Percentiles rank a stretch among this genome's conserved stretches.
These are phyloP conservation scores for Zygosaccharomyces lentus DNA, from an alignment of 805 yeast species.

Conservation along the genomic window DNA sequence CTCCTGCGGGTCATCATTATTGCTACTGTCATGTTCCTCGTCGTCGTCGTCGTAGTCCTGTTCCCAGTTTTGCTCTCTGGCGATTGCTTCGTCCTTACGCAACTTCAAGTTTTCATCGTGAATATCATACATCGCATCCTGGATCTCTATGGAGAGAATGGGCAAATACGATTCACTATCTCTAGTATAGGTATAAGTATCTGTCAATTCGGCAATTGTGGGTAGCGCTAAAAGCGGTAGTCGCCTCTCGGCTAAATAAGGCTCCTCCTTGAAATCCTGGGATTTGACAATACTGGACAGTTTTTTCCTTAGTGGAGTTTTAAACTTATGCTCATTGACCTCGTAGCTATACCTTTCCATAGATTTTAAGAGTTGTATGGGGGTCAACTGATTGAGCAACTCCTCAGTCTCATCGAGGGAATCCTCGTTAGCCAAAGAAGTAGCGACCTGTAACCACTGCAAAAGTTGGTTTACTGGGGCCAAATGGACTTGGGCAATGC, in stretches of 20 bases:
- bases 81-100: constrained; percentile 25
- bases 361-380: constrained; percentile 64
- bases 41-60: constrained; percentile 10
- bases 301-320: constrained; percentile 44
- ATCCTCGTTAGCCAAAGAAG: constrained; percentile 64
- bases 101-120: constrained; percentile 41
- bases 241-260: constrained; percentile 48
- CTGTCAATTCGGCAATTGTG: constrained; percentile 64
- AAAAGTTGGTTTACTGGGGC: constrained; percentile 72
- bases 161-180: constrained; percentile 62
- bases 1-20: constrained; percentile 14
- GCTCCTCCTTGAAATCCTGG: constrained; percentile 11
- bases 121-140: constrained; percentile 69
- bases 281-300: constrained; percentile 24
- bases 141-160: constrained; percentile 58
- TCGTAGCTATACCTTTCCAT: constrained; percentile 80
- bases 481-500: constrained; percentile 62
- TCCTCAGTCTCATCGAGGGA: constrained; percentile 50
- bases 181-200: constrained; percentile 55
- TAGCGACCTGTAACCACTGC: constrained; percentile 87
- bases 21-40: constrained; percentile 10
- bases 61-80: constrained; percentile 8
- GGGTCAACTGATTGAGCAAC: constrained; percentile 55
- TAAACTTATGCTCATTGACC: constrained; percentile 66
- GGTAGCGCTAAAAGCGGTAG: constrained; percentile 61